phyloP scores from a whole-genome alignment of 352 stramenopile species.

The Pythium grandisporangium region DNA sequence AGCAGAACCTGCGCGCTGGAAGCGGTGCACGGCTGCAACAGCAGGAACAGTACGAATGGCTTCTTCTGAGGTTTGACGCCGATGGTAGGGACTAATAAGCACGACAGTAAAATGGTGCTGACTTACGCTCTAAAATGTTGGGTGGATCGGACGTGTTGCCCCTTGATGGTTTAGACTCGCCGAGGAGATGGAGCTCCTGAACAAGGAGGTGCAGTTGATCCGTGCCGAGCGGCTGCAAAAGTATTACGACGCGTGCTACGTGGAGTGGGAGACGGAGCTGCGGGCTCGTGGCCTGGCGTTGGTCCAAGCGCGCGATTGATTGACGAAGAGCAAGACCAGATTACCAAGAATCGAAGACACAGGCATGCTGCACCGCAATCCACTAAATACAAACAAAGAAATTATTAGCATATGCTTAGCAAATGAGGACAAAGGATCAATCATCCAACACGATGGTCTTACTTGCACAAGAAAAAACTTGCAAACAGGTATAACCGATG shows the following conservation, averaged over 20 bases:
- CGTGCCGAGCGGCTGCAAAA: constrained; percentile 52
- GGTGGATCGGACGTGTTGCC: background rate
- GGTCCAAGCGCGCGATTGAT: constrained; percentile 55
- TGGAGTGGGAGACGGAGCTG: constrained; percentile 69
- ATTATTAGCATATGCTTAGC: no score
- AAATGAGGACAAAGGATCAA: no score
- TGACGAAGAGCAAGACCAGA: no score
- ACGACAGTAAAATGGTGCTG: background rate
- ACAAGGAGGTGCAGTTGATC: constrained; percentile 60
- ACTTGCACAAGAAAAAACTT: no score
- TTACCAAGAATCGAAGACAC: no score
- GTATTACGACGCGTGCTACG: constrained; percentile 73
- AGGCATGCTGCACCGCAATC: no score
- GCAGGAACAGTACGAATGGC: constrained; percentile 35
- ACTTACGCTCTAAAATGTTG: background rate
- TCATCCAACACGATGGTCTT: no score
- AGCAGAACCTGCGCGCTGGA: constrained; percentile 48
- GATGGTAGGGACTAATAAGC: background rate
- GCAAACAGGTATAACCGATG: no score
- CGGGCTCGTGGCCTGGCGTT: constrained; percentile 61
- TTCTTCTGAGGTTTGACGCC: background rate
- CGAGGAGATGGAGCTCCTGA: constrained; percentile 71
- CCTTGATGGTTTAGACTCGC: constrained; percentile 38
- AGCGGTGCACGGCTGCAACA: constrained; percentile 40
- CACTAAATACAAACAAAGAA: no score